Conservation (phyloP, 768 basidiomycete species). For the Lactarius quietus region DNA sequence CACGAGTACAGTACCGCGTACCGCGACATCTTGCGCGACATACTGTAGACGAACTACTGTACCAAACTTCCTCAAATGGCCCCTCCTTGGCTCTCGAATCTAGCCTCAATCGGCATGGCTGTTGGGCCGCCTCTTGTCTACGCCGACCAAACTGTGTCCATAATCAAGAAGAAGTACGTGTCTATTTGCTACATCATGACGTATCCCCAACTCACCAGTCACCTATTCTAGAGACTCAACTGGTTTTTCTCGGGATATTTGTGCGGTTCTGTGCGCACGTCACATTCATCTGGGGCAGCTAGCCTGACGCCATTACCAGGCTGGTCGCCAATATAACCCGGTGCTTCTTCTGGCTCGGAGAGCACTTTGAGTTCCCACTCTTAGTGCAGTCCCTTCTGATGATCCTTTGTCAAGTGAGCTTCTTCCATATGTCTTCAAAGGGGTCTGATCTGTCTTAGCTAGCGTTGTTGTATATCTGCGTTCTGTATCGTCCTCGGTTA, state of each 20-base stretch:
- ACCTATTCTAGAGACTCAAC: slow-evolving; percentile 60
- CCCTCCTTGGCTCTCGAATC: slow-evolving; percentile 61
- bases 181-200: slow-evolving; percentile 3
- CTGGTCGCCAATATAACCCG: slow-evolving; percentile 81
- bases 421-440: background rate
- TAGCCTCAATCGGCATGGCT: slow-evolving; percentile 78
- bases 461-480: slow-evolving; percentile 77
- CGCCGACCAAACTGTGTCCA: slow-evolving; percentile 78
- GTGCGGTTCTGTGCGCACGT: slow-evolving; percentile 66
- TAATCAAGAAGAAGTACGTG: slow-evolving; percentile 66
- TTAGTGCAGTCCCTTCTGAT: slow-evolving; percentile 81
- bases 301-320: slow-evolving; percentile 35
- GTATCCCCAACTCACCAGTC: slow-evolving; percentile 13
- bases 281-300: background rate
- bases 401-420: slow-evolving; percentile 74
- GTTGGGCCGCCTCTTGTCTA: slow-evolving; percentile 83
- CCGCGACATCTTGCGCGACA: background rate
- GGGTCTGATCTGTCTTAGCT: slow-evolving; percentile 44
- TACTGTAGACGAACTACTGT: background rate
- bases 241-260: slow-evolving; percentile 84
- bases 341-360: slow-evolving; percentile 89
- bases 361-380: slow-evolving; percentile 70
- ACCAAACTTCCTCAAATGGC: slow-evolving; percentile 31
- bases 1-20: too few species aligned
- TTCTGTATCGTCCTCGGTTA: slow-evolving; percentile 58